Percentiles rank a stretch among this genome's conserved stretches.
These are phyloP conservation scores for Sporothrix pseudoabietina DNA, from an alignment of 2,329 filamentous ascomycete species.

Conservation along the genomic window DNA sequence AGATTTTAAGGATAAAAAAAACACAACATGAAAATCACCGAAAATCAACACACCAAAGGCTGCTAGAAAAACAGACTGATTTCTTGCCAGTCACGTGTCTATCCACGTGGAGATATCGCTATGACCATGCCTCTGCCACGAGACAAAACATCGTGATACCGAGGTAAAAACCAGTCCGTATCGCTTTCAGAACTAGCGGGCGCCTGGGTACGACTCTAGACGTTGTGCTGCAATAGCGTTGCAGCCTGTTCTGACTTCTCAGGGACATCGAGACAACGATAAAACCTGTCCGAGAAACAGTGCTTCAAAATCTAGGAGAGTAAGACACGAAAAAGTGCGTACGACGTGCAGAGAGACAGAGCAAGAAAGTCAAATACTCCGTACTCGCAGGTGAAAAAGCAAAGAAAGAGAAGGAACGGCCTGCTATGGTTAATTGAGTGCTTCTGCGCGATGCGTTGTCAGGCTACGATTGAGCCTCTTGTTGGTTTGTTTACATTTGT, in stretches of 20 bases:
- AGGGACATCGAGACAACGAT: background rate
- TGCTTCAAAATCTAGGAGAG: background rate
- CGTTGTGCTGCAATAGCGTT: conserved; percentile 5
- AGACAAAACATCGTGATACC: conserved; percentile 24
- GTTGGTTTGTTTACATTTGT: conserved; percentile 20
- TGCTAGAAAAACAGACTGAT: background rate
- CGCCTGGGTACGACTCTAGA: background rate
- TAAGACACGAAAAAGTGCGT: background rate
- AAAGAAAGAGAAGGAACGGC: background rate
- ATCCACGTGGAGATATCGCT: background rate
- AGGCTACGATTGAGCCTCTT: conserved; percentile 13
- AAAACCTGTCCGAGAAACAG: background rate
- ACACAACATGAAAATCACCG: background rate
- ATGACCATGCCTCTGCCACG: conserved; percentile 3
- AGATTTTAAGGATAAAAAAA: background rate
- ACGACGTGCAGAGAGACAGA: background rate
- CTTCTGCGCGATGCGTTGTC: conserved; percentile 19
- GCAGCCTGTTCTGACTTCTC: background rate
- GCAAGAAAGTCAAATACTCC: background rate
- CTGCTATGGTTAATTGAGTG: background rate
- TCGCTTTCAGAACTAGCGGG: background rate
- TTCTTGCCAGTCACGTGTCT: conserved; percentile 5
- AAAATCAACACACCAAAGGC: background rate
- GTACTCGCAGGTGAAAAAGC: background rate
- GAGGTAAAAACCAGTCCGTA: conserved; percentile 3